Conservation (phyloP, 1,284 basidiomycete species). For the Pseudozyma thailandica region DNA sequence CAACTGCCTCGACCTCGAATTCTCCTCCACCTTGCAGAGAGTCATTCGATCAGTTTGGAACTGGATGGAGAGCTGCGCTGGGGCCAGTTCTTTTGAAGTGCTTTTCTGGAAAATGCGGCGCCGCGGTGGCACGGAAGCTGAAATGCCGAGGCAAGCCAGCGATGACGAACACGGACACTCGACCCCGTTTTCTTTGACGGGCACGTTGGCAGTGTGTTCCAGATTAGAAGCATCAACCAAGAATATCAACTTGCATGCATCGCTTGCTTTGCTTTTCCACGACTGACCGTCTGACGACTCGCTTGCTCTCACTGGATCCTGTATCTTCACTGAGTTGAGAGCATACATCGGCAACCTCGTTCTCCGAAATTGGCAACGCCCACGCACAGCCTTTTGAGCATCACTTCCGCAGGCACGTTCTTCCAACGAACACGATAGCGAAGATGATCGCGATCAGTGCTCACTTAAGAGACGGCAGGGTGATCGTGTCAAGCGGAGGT, state of each 20-base stretch:
- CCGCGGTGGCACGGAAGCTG: constrained; percentile 10
- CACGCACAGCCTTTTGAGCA: not conserved
- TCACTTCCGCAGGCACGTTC: not conserved
- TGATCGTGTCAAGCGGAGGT: too few species aligned
- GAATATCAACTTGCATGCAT: constrained; percentile 15
- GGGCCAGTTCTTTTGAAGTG: not conserved
- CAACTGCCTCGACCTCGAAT: constrained; percentile 2
- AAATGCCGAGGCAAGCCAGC: constrained; percentile 23
- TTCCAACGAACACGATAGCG: too few species aligned
- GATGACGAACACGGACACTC: constrained; percentile 25
- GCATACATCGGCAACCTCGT: constrained; percentile 1
- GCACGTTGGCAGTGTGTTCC: constrained; percentile 21
- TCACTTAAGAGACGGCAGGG: too few species aligned
- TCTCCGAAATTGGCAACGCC: constrained; percentile 7
- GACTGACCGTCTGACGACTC: not conserved
- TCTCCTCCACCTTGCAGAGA: constrained; percentile 10
- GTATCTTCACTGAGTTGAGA: not conserved
- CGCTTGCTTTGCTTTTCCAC: not conserved
- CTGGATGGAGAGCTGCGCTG: not conserved
- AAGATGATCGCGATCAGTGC: too few species aligned
- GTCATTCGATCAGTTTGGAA: not conserved
- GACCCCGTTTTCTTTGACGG: not conserved
- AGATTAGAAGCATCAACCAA: constrained; percentile 15
- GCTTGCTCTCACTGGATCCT: not conserved
- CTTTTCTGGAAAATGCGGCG: not conserved